phyloP scores from a whole-genome alignment of 2,329 filamentous ascomycete genomes.

The Epichloe glyceriae region DNA sequence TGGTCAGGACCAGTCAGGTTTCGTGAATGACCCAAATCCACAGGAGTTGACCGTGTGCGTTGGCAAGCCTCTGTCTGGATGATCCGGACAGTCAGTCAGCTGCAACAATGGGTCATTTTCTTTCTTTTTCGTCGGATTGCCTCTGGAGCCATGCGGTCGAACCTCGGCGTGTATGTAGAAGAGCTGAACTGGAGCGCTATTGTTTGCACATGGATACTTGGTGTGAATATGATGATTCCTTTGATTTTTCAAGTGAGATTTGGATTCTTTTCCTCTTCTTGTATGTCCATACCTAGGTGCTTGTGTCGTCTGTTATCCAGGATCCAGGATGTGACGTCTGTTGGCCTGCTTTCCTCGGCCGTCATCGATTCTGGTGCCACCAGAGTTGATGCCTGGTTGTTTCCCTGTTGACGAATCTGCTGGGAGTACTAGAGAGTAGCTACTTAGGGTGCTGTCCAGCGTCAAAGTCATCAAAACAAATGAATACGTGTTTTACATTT shows the following conservation, averaged over 20 bases:
- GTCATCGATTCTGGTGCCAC: not conserved
- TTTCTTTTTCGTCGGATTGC: not conserved
- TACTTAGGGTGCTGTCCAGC: no score
- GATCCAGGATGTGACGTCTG: no score
- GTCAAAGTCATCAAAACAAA: no score
- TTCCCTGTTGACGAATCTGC: no score
- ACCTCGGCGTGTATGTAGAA: not conserved
- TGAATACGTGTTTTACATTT: no score
- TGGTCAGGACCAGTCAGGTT: slow-evolving; percentile 48
- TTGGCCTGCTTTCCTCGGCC: not conserved
- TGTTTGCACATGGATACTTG: not conserved
- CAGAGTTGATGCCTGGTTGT: no score
- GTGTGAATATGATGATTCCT: not conserved
- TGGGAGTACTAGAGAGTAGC: no score
- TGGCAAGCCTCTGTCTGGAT: slow-evolving; percentile 25
- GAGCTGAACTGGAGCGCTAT: not conserved
- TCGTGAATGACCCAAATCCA: slow-evolving; percentile 44
- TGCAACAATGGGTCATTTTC: not conserved
- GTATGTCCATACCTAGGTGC: no score
- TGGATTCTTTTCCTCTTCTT: no score
- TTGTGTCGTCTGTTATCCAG: not conserved
- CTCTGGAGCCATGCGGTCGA: not conserved
- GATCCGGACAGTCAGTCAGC: not conserved
- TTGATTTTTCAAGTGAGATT: not conserved
- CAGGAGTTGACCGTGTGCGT: slow-evolving; percentile 42